phyloP scores from a whole-genome alignment of 2,329 filamentous ascomycete genomes.

The Claviceps citrina region DNA sequence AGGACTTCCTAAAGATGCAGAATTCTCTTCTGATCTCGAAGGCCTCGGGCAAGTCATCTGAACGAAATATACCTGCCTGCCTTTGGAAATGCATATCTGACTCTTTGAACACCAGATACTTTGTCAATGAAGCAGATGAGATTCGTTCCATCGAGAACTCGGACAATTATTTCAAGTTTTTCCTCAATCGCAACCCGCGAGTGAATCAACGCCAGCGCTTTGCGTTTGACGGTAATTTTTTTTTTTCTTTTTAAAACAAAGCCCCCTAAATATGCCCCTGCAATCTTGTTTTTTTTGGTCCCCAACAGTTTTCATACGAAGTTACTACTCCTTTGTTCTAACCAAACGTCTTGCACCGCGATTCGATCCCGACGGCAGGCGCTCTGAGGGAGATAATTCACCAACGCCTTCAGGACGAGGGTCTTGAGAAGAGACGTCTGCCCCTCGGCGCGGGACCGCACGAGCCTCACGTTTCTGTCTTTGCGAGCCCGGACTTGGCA shows the following conservation, averaged over 20 bases:
- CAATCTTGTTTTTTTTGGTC: too few species aligned
- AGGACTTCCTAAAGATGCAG: slow-evolving; percentile 54
- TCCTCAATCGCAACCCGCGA: slow-evolving; percentile 56
- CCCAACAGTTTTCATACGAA: too few species aligned
- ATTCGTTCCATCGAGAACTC: slow-evolving; percentile 55
- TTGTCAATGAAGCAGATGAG: slow-evolving; percentile 60
- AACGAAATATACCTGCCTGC: not conserved
- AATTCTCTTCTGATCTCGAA: slow-evolving; percentile 49
- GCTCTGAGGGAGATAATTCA: slow-evolving; percentile 47
- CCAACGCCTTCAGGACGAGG: slow-evolving; percentile 44
- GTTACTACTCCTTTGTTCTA: too few species aligned
- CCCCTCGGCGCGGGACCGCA: slow-evolving; percentile 34
- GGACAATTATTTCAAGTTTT: slow-evolving; percentile 58
- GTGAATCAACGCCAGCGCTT: slow-evolving; percentile 63
- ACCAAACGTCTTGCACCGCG: too few species aligned
- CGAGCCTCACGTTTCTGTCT: slow-evolving; percentile 53
- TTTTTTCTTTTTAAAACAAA: not conserved
- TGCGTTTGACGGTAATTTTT: slow-evolving; percentile 48
- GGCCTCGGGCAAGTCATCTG: slow-evolving; percentile 48
- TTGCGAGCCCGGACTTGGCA: slow-evolving; percentile 18
- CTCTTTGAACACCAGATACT: slow-evolving; percentile 43
- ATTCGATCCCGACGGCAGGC: slow-evolving; percentile 29
- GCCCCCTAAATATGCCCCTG: too few species aligned
- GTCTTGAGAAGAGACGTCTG: slow-evolving; percentile 44
- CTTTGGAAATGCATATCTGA: not conserved